A percentile compares a stretch with the other conserved stretches of the same genome.
phyloP scores from a whole-genome alignment of 2,329 filamentous ascomycete genomes.

The Microsporum audouinii region DNA sequence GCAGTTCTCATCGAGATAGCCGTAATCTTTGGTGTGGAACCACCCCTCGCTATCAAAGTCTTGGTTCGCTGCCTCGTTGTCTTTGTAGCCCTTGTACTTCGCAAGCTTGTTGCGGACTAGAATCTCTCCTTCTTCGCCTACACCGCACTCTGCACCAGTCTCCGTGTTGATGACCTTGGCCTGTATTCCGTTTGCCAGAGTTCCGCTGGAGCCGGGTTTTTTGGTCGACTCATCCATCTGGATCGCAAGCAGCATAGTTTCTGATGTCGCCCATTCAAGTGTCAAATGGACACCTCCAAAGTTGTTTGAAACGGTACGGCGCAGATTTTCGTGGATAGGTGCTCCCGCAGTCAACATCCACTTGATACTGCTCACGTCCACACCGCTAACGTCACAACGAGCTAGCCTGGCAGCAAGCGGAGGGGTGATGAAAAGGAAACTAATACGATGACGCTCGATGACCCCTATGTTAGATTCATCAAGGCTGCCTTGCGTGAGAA shows the following conservation, averaged over 20 bases:
- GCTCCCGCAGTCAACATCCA: constrained; percentile 21
- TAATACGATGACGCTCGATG: constrained; percentile 16
- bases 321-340: constrained; percentile 18
- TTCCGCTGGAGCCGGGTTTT: constrained; percentile 16
- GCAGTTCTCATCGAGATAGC: constrained; percentile 61
- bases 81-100: constrained; percentile 47
- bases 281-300: constrained; percentile 16
- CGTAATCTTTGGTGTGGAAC: constrained; percentile 83
- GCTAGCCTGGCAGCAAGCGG: constrained; percentile 18
- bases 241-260: constrained; percentile 20
- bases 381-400: constrained; percentile 10
- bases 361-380: constrained; percentile 17
- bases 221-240: constrained; percentile 15
- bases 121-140: constrained; percentile 16
- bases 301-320: constrained; percentile 13
- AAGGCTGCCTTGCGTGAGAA: constrained; percentile 15
- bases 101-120: constrained; percentile 15
- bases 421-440: constrained; percentile 19
- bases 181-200: constrained; percentile 8
- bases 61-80: constrained; percentile 47
- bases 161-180: constrained; percentile 15
- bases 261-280: constrained; percentile 19
- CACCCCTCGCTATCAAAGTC: constrained; percentile 57
- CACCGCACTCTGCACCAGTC: constrained; percentile 14
- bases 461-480: constrained; percentile 15